These are phyloP conservation scores for Hypoxylon crocopeplum DNA, from an alignment of 495 filamentous ascomycete genomes.

Conservation along the genomic window DNA sequence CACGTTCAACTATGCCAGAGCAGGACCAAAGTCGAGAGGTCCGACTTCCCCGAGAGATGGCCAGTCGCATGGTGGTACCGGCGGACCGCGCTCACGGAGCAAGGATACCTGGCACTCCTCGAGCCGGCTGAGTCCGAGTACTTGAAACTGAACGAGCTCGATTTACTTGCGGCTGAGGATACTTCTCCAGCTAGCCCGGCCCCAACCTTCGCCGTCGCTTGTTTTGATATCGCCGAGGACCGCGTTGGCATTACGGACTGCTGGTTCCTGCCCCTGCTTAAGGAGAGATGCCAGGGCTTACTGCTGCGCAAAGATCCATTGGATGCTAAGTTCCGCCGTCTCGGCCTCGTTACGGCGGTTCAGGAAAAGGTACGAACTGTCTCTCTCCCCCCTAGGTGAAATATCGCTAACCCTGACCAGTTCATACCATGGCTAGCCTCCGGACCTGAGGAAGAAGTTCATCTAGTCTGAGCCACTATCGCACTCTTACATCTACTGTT, in stretches of 20 bases:
- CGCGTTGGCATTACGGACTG: slow-evolving; percentile 1
- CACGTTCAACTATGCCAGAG: neutral
- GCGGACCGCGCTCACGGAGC: neutral
- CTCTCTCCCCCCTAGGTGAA: neutral
- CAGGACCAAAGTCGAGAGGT: neutral
- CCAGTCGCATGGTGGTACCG: neutral
- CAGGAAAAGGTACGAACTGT: slow-evolving; percentile 20
- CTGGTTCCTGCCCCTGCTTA: slow-evolving; percentile 24
- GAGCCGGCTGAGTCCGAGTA: slow-evolving; percentile 10
- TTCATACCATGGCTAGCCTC: slow-evolving; percentile 21
- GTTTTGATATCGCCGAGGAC: slow-evolving; percentile 21
- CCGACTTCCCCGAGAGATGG: neutral
- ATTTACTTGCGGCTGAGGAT: neutral
- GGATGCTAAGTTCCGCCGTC: slow-evolving; percentile 29
- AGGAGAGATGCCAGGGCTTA: slow-evolving; percentile 5
- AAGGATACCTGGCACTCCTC: slow-evolving; percentile 15
- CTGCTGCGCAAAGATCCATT: slow-evolving; percentile 8
- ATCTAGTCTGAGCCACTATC: slow-evolving; percentile 16
- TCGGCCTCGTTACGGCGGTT: slow-evolving; percentile 2
- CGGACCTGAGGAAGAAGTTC: slow-evolving; percentile 17
- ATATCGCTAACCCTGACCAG: neutral
- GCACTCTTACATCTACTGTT: too few relatives aligned
- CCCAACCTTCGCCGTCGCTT: slow-evolving; percentile 9
- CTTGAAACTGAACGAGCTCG: neutral
- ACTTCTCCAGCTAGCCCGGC: neutral